Evolutionary conservation across 768 basidiomycete species (phyloP).

Genomic region (Lactarius vividus): DNA sequence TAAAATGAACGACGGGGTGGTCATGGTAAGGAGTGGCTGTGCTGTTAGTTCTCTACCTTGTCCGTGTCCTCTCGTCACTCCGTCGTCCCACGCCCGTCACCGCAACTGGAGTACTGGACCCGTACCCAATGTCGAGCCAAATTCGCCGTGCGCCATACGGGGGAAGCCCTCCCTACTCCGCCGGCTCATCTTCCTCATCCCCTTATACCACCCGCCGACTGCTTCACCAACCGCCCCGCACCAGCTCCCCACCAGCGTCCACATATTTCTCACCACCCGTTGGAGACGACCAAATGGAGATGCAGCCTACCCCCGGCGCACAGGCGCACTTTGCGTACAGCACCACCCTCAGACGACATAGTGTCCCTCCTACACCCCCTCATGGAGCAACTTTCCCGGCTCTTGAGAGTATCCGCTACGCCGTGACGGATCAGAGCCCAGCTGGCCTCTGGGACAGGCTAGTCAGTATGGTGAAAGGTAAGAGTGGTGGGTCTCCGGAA

Average conservation of each 20-base stretch:
- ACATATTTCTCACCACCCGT: slow-evolving; percentile 69
- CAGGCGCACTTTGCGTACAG: slow-evolving; percentile 79
- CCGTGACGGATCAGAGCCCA: slow-evolving; percentile 33
- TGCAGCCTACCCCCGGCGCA: slow-evolving; percentile 59
- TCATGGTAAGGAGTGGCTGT: background rate
- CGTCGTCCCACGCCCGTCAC: background rate
- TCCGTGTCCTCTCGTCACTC: too few relatives aligned
- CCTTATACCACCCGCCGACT: slow-evolving; percentile 13
- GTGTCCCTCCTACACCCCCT: slow-evolving; percentile 38
- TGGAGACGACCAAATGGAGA: slow-evolving; percentile 43
- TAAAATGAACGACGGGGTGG: background rate
- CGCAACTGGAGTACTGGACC: background rate
- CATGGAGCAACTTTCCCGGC: slow-evolving; percentile 40
- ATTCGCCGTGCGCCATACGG: background rate
- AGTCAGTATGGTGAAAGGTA: slow-evolving; percentile 41
- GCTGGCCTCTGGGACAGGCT: slow-evolving; percentile 47
- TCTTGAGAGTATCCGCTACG: slow-evolving; percentile 32
- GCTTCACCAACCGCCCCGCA: slow-evolving; percentile 26
- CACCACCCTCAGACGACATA: slow-evolving; percentile 72
- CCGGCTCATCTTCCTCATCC: background rate
- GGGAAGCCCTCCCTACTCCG: background rate
- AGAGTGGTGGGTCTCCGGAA: slow-evolving; percentile 34
- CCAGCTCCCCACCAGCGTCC: slow-evolving; percentile 73
- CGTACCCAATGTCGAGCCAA: background rate
- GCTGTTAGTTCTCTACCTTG: too few relatives aligned